Conservation (phyloP, 2,329 filamentous ascomycete genomes). For the Trichophyton equinum region DNA sequence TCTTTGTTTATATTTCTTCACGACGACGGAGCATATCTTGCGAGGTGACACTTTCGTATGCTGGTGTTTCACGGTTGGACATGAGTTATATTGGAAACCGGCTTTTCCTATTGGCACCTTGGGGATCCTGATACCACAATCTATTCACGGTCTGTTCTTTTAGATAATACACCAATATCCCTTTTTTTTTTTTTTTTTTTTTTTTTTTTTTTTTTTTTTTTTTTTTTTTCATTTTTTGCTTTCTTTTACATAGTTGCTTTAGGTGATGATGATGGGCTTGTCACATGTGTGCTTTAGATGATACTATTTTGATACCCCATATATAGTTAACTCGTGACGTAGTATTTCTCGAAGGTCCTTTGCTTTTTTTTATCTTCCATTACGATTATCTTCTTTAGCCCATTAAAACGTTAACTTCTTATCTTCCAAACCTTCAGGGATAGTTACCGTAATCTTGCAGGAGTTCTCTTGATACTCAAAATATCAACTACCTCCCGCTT, state of each 20-base stretch:
- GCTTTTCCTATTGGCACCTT: neutral
- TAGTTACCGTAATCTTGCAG: neutral
- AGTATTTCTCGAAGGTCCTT: neutral
- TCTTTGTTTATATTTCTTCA: neutral
- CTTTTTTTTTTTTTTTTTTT: neutral
- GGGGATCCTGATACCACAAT: neutral
- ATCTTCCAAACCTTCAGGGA: neutral
- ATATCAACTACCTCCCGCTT: neutral
- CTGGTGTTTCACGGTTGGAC: neutral
- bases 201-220: neutral
- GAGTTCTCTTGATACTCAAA: neutral
- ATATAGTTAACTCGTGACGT: neutral
- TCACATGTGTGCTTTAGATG: neutral
- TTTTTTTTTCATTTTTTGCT: neutral
- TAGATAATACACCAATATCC: neutral
- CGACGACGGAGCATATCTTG: neutral
- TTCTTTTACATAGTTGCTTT: neutral
- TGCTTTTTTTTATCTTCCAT: neutral
- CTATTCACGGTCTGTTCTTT: neutral
- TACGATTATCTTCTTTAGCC: neutral
- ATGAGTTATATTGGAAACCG: neutral
- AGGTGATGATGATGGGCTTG: neutral
- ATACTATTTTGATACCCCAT: neutral
- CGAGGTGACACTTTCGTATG: neutral
- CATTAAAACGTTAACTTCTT: neutral